These are phyloP conservation scores for Aschersonia sp. DNA, from an alignment of 2,329 filamentous ascomycete species.

Conservation along the genomic window DNA sequence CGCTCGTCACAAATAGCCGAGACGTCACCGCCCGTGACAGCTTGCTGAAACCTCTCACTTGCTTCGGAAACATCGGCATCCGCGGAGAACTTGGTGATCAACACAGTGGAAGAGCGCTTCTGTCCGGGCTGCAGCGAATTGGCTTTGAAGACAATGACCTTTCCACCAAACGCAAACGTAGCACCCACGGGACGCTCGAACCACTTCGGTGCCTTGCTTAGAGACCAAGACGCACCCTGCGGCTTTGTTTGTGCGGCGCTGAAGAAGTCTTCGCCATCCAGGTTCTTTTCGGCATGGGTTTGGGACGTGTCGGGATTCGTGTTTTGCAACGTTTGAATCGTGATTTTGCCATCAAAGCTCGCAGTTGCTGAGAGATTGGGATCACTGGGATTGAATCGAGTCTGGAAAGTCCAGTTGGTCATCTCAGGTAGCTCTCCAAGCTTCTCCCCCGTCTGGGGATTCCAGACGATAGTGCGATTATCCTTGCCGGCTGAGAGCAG, in stretches of 20 bases:
- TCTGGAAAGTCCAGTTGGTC: conserved; percentile 99
- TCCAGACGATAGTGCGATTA: conserved; percentile 91
- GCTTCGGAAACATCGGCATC: conserved; percentile 74
- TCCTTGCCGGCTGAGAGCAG: conserved; percentile 92
- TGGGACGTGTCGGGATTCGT: conserved; percentile 68
- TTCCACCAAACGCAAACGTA: conserved; percentile 91
- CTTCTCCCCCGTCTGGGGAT: conserved; percentile 75
- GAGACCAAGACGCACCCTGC: conserved; percentile 76
- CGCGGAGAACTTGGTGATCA: conserved; percentile 76
- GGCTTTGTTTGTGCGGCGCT: conserved; percentile 83
- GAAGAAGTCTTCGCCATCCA: conserved; percentile 94
- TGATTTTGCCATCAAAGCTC: conserved; percentile 93
- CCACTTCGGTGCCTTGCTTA: conserved; percentile 81
- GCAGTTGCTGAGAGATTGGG: conserved; percentile 86
- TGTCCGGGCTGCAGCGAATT: conserved; percentile 45
- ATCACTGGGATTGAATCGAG: conserved; percentile 85
- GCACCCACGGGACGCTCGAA: conserved; percentile 71
- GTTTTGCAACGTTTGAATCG: conserved; percentile 85
- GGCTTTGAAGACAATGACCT: conserved; percentile 62
- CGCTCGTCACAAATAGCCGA: conserved; percentile 66
- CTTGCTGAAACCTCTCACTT: conserved; percentile 75
- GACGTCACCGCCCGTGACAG: conserved; percentile 65
- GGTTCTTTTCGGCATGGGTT: conserved; percentile 46
- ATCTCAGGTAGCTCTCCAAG: conserved; percentile 92
- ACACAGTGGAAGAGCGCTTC: conserved; percentile 56